Base-by-base conservation (phyloP, 2,329 filamentous ascomycete genomes). In the Dothistroma pini region DNA sequence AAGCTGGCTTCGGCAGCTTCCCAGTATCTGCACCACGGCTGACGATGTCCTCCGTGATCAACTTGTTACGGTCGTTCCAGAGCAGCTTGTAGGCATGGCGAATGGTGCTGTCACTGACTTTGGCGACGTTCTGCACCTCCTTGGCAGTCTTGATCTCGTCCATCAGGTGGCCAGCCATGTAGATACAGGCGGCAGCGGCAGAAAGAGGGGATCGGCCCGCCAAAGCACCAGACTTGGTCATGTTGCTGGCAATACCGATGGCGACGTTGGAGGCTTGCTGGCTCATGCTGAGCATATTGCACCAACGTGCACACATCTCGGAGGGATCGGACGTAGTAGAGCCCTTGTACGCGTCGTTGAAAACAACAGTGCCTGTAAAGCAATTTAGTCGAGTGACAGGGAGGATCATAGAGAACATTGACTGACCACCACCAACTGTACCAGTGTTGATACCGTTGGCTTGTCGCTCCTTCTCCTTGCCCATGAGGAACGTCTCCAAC, bases 51-150 rank as follows among this genome's bases (percentile, higher is more conserved):
- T 86, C 80, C 68, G 89, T 86, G 70, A 97, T 85, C 61, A 99
- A 78, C 63, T 85, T 82, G 58, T 93, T 87, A 55, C 87, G 85
- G 54, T 89, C 87, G 19, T 83, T 81, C 74, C 93, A 93, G 54
- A 99, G 82, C 71, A 90, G 87, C 74, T 95, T 95, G 81, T 97
- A 99, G 0, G 93, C 93, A 29, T 91, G 96, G 71, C 96, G 93
- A 70, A 99, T 96, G 0, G 95, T 99, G 58, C 95, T 93, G 72
- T 99, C 96, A 74, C 92, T 97, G 31, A 99, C 95, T 66, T 91
- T 91, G 0, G 90, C 91, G 19, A 95, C 88, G 25, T 78, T 76
- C 5, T 91, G 90, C 69, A 99, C 97, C 63, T 96, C 89, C 75
- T 93, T 93, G n/a, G 91, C 89, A 7, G 85, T 81, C 70, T 89